These are phyloP conservation scores for Vitis riparia DNA, from an alignment of 164 flowering plant genomes.

Conservation along the genomic window DNA sequence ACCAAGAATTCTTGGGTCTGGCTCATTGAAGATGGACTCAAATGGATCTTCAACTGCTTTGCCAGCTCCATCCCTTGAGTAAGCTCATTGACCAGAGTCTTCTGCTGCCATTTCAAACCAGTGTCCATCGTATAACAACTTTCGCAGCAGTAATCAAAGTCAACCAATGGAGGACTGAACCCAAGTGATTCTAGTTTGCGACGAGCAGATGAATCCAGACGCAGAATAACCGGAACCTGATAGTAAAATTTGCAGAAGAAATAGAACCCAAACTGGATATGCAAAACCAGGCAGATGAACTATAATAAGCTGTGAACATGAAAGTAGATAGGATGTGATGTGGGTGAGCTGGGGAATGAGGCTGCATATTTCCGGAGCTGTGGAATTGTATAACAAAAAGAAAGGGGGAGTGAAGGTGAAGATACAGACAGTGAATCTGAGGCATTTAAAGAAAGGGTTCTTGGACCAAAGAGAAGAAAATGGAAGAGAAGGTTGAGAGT, in stretches of 20 bases:
- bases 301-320: constrained; percentile 8
- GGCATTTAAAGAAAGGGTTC: constrained; percentile 12
- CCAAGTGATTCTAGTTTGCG: neutral
- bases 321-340: neutral
- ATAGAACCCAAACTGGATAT: neutral
- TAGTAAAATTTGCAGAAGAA: neutral
- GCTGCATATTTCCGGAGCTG: neutral
- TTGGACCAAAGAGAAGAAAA: neutral
- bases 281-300: constrained; percentile 4
- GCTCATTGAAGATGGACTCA: constrained; percentile 34
- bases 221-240: no score
- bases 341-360: neutral
- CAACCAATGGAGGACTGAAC: neutral
- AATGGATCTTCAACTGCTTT: constrained; percentile 46
- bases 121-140: constrained; percentile 33
- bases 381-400: neutral
- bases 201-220: neutral
- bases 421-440: neutral
- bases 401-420: constrained; percentile 1
- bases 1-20: constrained; percentile 42
- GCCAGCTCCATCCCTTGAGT: constrained; percentile 64
- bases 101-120: constrained; percentile 40
- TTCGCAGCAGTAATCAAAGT: neutral
- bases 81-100: constrained; percentile 56
- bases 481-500: constrained; percentile 7